Percentiles rank a stretch among this genome's conserved stretches.
Conservation (phyloP, 2,329 filamentous ascomycete genomes). For the Nemania serpens region DNA sequence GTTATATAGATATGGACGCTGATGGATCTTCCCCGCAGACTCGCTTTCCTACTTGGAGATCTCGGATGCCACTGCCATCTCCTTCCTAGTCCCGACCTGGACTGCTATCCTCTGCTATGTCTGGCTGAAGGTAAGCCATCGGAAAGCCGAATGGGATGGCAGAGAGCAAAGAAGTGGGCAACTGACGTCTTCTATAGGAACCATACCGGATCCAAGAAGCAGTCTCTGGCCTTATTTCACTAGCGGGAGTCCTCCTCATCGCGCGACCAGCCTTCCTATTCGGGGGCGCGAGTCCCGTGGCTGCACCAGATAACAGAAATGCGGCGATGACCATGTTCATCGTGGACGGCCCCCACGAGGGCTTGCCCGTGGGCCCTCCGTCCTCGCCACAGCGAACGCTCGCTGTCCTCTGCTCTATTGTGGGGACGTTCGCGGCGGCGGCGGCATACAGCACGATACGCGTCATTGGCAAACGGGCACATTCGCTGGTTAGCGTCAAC, state of each 20-base stretch:
- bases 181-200: slow-evolving; percentile 59
- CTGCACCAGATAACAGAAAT: neutral
- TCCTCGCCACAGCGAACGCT: slow-evolving; percentile 66
- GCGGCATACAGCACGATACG: slow-evolving; percentile 74
- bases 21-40: slow-evolving; percentile 39
- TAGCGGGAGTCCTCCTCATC: slow-evolving; percentile 76
- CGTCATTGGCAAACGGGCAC: slow-evolving; percentile 74
- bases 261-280: slow-evolving; percentile 70
- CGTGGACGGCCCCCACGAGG: slow-evolving; percentile 23
- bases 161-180: neutral
- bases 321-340: slow-evolving; percentile 15
- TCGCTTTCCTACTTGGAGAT: slow-evolving; percentile 70
- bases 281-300: slow-evolving; percentile 28
- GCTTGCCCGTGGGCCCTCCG: slow-evolving; percentile 35
- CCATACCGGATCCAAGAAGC: slow-evolving; percentile 74
- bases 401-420: slow-evolving; percentile 67
- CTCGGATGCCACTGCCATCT: slow-evolving; percentile 79
- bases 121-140: slow-evolving; percentile 39
- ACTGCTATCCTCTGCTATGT: slow-evolving; percentile 70
- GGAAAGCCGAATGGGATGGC: neutral
- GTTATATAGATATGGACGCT: neutral
- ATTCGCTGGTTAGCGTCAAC: slow-evolving; percentile 77
- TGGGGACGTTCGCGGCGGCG: slow-evolving; percentile 72
- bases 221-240: slow-evolving; percentile 68
- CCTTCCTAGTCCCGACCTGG: slow-evolving; percentile 75